These are phyloP conservation scores for Mycena venus DNA, from an alignment of 768 basidiomycete genomes.

Conservation along the genomic window DNA sequence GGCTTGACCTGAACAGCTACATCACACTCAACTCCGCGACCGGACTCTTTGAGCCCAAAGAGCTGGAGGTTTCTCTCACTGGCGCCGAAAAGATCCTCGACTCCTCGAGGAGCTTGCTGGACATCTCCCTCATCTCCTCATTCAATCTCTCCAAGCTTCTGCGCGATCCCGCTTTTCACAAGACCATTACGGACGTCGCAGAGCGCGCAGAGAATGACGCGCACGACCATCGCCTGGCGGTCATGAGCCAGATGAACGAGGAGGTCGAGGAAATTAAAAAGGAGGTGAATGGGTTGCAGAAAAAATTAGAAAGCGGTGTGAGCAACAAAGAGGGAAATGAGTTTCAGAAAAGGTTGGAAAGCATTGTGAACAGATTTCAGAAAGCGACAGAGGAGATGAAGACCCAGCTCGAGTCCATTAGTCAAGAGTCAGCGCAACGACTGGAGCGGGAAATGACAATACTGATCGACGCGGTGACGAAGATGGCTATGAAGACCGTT, in stretches of 20 bases:
- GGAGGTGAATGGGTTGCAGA: constrained; percentile 1
- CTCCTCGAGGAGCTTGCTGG: constrained; percentile 14
- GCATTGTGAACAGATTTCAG: neutral
- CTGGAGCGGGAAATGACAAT: constrained; percentile 17
- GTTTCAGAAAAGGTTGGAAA: constrained; percentile 1
- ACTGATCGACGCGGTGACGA: constrained; percentile 6
- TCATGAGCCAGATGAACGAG: constrained; percentile 10
- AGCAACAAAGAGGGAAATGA: too few relatives aligned
- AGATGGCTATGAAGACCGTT: constrained; percentile 1
- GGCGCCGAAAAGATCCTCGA: constrained; percentile 13
- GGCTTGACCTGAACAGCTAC: neutral
- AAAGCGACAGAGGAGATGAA: constrained; percentile 10
- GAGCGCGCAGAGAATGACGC: constrained; percentile 17
- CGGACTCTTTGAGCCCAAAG: neutral
- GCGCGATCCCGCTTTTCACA: constrained; percentile 1
- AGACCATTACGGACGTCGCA: constrained; percentile 7
- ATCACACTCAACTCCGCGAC: neutral
- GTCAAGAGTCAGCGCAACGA: constrained; percentile 3
- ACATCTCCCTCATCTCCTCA: constrained; percentile 15
- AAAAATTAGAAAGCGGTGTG: constrained; percentile 4
- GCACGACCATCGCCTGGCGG: constrained; percentile 8
- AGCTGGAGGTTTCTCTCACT: neutral
- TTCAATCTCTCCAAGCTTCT: constrained; percentile 16
- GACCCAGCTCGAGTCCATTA: constrained; percentile 8
- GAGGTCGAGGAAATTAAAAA: constrained; percentile 14